These are phyloP conservation scores for Xylariomycetidae sp. DNA, from an alignment of 2,329 filamentous ascomycete genomes.

Conservation along the genomic window DNA sequence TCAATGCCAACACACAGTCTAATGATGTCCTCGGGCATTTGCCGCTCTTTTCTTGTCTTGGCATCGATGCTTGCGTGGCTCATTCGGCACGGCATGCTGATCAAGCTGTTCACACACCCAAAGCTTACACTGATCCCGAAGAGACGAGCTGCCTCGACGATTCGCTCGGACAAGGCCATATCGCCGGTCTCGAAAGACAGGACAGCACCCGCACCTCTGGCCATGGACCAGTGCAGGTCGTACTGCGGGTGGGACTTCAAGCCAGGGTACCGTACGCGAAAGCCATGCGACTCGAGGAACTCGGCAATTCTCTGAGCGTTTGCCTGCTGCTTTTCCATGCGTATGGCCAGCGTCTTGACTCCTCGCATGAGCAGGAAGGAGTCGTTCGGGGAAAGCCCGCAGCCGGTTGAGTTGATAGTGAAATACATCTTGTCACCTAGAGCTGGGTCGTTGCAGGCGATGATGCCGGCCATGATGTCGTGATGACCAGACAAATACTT, in stretches of 20 bases:
- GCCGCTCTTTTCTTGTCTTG: slow-evolving; percentile 80
- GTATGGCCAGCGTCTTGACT: slow-evolving; percentile 92
- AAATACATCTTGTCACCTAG: slow-evolving; percentile 91
- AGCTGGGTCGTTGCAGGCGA: slow-evolving; percentile 77
- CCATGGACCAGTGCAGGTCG: slow-evolving; percentile 91
- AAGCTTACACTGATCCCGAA: slow-evolving; percentile 98
- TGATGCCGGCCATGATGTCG: slow-evolving; percentile 97
- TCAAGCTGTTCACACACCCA: slow-evolving; percentile 95
- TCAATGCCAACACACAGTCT: slow-evolving; percentile 94
- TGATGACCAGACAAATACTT: slow-evolving; percentile 98
- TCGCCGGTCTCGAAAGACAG: slow-evolving; percentile 95
- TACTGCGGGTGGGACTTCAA: slow-evolving; percentile 95
- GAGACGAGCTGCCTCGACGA: slow-evolving; percentile 85
- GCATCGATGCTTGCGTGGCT: slow-evolving; percentile 97
- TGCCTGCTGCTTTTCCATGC: slow-evolving; percentile 96
- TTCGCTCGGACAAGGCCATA: slow-evolving; percentile 73
- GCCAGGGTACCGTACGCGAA: slow-evolving; percentile 92
- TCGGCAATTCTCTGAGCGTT: slow-evolving; percentile 88
- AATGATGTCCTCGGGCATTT: slow-evolving; percentile 96
- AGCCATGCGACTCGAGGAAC: slow-evolving; percentile 86
- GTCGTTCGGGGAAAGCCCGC: slow-evolving; percentile 90
- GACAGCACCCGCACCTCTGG: slow-evolving; percentile 87
- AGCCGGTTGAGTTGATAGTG: slow-evolving; percentile 94
- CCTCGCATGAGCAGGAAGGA: slow-evolving; percentile 93
- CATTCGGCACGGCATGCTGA: slow-evolving; percentile 99